Evolutionary conservation across 1,139 yeast genomes (phyloP).

Genomic region (Entelexis paramagnoliae): DNA sequence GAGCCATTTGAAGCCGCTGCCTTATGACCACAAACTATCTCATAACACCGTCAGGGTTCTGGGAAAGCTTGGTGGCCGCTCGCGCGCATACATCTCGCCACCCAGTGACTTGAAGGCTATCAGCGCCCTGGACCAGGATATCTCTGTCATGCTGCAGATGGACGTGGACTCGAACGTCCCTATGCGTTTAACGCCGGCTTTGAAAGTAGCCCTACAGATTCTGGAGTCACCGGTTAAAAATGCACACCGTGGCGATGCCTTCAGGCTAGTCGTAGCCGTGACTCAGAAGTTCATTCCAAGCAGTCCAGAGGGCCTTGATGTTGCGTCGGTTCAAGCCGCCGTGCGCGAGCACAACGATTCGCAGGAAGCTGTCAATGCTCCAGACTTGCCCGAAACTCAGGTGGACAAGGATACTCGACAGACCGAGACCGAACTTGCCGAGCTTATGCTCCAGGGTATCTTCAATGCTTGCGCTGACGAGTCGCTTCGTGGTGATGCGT

Average conservation of each 20-base stretch:
- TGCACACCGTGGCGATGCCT: constrained; percentile 61
- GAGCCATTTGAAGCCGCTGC: constrained; percentile 83
- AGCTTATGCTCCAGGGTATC: constrained; percentile 37
- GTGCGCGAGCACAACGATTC: constrained; percentile 24
- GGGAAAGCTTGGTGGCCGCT: constrained; percentile 94
- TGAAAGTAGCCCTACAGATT: constrained; percentile 55
- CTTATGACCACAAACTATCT: constrained; percentile 82
- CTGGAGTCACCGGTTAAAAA: constrained; percentile 56
- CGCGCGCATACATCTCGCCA: constrained; percentile 71
- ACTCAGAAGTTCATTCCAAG: constrained; percentile 62
- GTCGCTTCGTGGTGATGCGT: constrained; percentile 65
- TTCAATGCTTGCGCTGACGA: constrained; percentile 38
- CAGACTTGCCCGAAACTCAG: constrained; percentile 18
- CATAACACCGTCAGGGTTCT: constrained; percentile 88
- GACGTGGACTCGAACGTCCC: constrained; percentile 42
- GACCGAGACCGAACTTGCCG: constrained; percentile 42
- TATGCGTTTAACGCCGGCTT: constrained; percentile 72
- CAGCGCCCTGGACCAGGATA: constrained; percentile 48
- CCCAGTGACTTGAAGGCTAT: constrained; percentile 50
- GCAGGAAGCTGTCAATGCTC: constrained; percentile 12
- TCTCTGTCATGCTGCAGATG: constrained; percentile 47
- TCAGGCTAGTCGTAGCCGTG: constrained; percentile 55
- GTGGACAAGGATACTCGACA: constrained; percentile 18
- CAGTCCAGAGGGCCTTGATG: constrained; percentile 48
- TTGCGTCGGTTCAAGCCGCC: constrained; percentile 37